Conservation (phyloP, 257 asterid genomes). For the Agastache rugosa region DNA sequence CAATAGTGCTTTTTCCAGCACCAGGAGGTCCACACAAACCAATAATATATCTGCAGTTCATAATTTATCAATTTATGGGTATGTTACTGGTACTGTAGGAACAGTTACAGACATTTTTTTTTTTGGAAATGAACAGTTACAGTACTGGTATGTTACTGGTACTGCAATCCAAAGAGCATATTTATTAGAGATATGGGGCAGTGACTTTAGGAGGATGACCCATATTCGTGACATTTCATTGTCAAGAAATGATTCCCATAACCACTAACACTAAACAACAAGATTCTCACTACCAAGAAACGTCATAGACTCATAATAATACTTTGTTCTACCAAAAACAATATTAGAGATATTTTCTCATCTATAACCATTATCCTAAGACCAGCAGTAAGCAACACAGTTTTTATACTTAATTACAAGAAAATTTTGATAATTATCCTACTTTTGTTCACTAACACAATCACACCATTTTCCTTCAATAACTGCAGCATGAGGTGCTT, state of each 20-base stretch:
- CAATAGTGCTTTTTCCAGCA: constrained; percentile 90
- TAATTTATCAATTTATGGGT: constrained; percentile 28
- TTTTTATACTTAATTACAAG: neutral
- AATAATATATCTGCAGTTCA: constrained; percentile 70
- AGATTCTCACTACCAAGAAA: constrained; percentile 22
- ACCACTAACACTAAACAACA: too few species aligned
- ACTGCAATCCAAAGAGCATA: constrained; percentile 28
- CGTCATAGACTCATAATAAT: constrained; percentile 3
- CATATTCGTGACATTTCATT: constrained; percentile 7
- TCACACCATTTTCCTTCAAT: neutral
- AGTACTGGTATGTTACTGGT: constrained; percentile 20
- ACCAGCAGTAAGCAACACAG: constrained; percentile 15
- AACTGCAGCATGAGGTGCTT: constrained; percentile 17
- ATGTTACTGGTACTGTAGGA: constrained; percentile 12
- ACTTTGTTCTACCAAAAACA: neutral
- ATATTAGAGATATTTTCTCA: constrained; percentile 2
- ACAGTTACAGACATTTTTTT: constrained; percentile 12
- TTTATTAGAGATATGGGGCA: neutral
- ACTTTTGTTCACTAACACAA: neutral
- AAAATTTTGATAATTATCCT: neutral
- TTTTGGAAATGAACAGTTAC: too few species aligned
- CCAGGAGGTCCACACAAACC: constrained; percentile 99
- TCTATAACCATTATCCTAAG: neutral
- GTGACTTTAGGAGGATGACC: neutral
- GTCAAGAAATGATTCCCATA: neutral